Base-by-base conservation (phyloP, 1,284 basidiomycete species). In the Cryptococcus amylolentus region DNA sequence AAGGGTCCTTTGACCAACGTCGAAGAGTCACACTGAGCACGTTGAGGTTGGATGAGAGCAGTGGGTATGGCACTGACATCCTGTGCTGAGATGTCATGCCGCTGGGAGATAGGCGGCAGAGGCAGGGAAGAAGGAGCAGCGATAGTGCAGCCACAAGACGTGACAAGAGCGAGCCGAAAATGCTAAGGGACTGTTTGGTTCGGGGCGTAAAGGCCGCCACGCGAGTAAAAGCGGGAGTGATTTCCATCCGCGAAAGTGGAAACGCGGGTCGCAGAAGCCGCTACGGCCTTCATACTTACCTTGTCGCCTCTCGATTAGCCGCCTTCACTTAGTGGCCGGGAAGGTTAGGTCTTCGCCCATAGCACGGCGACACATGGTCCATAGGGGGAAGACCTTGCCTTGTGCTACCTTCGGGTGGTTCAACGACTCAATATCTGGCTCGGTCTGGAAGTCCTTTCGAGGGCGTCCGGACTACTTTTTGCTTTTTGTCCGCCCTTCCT, bases 351-450 rank as follows among this genome's bases (percentile, higher is more conserved):
- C 55, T 64, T 55, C 67, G 68, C 71, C 66, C 71, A 71, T 71
- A 65, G 70, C 71, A 73, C 71, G 65, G 71, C 71, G 70, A 73
- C 71, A 49, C 68, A 70, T 68, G 63, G 55, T 67, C 68, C 66
- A 66, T 54, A 52, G 71, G 66, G 71, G 68, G 67, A 57, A 56
- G 58, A 57, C 58, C 67, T 66, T 51, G 60, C 64, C 65, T 71
- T 72, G 70, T 71, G 71, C 66, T 71, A 50, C 61, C 68, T 70
- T 71, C 67, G 66, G 70, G 58, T 61, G 67, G 66, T 72, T 69
- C 70, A 72, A 62, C 62, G 56, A 64, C 64, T 62, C 52, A 67
- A 73, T 73, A 70, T 71, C 62, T 73, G 64, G 71, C 66, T 70
- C 54, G 60, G 67, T 67, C 60, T 53, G 63, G 67, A 61, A 60